phyloP scores from a whole-genome alignment of 768 basidiomycete genomes.

The Pulveroboletus sp. region DNA sequence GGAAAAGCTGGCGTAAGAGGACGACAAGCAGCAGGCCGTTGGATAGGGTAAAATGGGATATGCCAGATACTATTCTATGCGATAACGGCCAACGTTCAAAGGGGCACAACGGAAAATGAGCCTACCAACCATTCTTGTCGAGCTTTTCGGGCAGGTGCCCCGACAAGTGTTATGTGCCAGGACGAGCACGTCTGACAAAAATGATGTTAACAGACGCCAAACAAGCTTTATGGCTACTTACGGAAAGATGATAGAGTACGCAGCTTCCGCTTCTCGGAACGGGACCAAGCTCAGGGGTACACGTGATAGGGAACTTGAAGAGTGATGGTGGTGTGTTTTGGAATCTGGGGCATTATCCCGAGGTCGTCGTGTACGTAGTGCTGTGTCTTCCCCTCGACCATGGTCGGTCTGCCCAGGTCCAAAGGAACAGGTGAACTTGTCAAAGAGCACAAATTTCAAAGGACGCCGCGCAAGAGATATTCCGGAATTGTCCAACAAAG shows the following conservation, averaged over 20 bases:
- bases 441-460: conserved; percentile 25
- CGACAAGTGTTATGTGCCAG: conserved; percentile 1
- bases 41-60: background rate
- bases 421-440: conserved; percentile 14
- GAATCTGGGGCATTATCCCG: background rate
- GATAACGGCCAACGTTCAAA: background rate
- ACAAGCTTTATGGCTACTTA: conserved; percentile 7
- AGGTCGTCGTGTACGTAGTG: background rate
- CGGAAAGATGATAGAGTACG: conserved; percentile 26
- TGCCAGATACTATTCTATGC: too few species aligned
- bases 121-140: background rate
- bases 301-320: conserved; percentile 1
- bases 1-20: too few species aligned
- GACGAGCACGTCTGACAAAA: conserved; percentile 3
- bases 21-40: too few species aligned
- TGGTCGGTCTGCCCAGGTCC: background rate
- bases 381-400: background rate
- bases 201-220: background rate
- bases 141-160: background rate
- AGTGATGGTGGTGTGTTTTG: conserved; percentile 1
- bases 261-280: conserved; percentile 24
- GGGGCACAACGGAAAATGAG: too few species aligned
- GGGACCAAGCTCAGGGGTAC: conserved; percentile 24
- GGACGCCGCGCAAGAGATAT: conserved; percentile 18
- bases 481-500: conserved; percentile 8